A percentile compares a stretch with the other conserved stretches of the same genome.
Evolutionary conservation across 2,329 filamentous ascomycete species (phyloP).

Genomic region (Alternaria sp.): DNA sequence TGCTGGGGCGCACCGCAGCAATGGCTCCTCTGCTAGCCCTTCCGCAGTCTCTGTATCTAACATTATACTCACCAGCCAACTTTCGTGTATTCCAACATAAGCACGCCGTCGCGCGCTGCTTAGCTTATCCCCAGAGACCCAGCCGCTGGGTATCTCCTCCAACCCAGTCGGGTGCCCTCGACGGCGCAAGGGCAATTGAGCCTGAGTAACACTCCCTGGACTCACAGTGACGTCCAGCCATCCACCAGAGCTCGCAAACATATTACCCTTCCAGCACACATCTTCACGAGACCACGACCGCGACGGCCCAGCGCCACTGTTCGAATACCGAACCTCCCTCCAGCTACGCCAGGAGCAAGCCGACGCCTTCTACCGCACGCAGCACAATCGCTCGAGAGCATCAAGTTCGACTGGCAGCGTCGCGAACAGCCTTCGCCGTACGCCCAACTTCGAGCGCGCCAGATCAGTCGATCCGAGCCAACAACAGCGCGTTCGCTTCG

Average conservation of each 20-base stretch:
- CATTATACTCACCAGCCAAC: conserved; percentile 31
- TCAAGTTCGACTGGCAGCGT: conserved; percentile 63
- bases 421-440: conserved; percentile 62
- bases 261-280: conserved; percentile 35
- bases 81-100: conserved; percentile 29
- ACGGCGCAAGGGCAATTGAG: conserved; percentile 30
- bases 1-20: conserved; percentile 25
- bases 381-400: conserved; percentile 56
- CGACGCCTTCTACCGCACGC: conserved; percentile 45
- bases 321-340: conserved; percentile 47
- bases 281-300: conserved; percentile 50
- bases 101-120: conserved; percentile 24
- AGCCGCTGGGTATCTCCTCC: conserved; percentile 27
- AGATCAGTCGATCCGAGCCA: conserved; percentile 57
- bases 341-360: conserved; percentile 56
- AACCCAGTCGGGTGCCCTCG: conserved; percentile 32
- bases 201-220: conserved; percentile 18
- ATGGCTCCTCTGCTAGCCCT: conserved; percentile 36
- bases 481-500: conserved; percentile 48
- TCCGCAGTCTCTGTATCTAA: conserved; percentile 35
- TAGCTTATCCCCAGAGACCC: conserved; percentile 16
- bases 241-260: conserved; percentile 37
- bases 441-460: conserved; percentile 58
- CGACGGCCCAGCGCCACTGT: conserved; percentile 38
- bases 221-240: conserved; percentile 43